Conservation (phyloP, 1,284 basidiomycete genomes). For the Pascua guehoae region DNA sequence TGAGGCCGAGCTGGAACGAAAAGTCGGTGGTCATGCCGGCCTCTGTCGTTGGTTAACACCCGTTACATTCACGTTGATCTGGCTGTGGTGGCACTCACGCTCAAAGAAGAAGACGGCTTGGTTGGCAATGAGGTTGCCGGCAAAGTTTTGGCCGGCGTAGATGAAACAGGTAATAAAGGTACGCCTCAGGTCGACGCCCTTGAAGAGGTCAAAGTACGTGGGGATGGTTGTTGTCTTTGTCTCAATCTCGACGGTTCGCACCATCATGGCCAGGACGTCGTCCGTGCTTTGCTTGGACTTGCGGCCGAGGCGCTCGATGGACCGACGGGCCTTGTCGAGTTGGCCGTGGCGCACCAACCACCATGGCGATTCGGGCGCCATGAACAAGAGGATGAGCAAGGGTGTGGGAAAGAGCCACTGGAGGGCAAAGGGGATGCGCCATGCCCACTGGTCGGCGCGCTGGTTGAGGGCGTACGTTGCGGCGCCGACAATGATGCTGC, state of each 20-base stretch:
- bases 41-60: constrained; percentile 3
- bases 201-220: constrained; percentile 53
- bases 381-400: constrained; percentile 32
- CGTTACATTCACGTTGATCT: no score
- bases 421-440: constrained; percentile 40
- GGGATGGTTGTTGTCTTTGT: constrained; percentile 33
- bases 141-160: constrained; percentile 41
- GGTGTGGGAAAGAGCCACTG: constrained; percentile 42
- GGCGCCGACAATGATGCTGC: constrained; percentile 37
- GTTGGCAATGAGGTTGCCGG: constrained; percentile 43
- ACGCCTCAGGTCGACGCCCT: constrained; percentile 41
- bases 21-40: constrained; percentile 37
- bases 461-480: constrained; percentile 29
- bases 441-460: constrained; percentile 29
- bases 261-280: constrained; percentile 51
- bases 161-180: constrained; percentile 37
- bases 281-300: constrained; percentile 48
- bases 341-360: constrained; percentile 29
- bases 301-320: constrained; percentile 45
- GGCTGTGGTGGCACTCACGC: no score
- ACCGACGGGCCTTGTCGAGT: constrained; percentile 51
- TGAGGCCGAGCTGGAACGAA: constrained; percentile 35
- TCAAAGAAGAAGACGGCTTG: constrained; percentile 16
- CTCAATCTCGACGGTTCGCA: constrained; percentile 41
- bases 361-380: constrained; percentile 31